A percentile compares a stretch with the other conserved stretches of the same genome.
phyloP scores from a whole-genome alignment of 2,329 filamentous ascomycete species.

The Chalaropsis thielavioides region DNA sequence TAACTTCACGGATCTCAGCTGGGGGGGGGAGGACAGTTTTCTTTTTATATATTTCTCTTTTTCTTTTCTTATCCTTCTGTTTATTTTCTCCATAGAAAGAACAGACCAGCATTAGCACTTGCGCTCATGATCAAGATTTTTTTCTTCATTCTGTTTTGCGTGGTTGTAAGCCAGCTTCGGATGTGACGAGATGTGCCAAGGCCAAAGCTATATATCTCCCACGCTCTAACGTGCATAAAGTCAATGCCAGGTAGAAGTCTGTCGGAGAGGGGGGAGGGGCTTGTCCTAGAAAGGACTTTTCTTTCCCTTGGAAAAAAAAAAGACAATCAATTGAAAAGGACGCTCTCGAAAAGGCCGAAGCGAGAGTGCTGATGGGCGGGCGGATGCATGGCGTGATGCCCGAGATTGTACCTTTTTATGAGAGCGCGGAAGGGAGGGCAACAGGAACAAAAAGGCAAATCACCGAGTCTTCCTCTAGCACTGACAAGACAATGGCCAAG shows the following conservation, averaged over 20 bases:
- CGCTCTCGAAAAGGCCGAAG: background rate
- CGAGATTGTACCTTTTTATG: background rate
- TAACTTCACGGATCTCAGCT: constrained; percentile 1
- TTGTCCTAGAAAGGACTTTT: background rate
- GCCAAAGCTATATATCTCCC: background rate
- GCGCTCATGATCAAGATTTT: background rate
- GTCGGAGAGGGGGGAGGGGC: background rate
- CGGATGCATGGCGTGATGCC: background rate
- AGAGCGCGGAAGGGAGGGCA: background rate
- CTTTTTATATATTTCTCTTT: background rate
- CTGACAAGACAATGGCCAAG: background rate
- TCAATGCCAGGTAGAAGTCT: background rate
- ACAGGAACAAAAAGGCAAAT: background rate
- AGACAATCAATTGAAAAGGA: background rate
- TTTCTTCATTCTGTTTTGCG: background rate
- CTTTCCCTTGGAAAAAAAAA: background rate
- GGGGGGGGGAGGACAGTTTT: background rate
- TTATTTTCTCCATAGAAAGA: background rate
- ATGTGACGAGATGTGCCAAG: constrained; percentile 2
- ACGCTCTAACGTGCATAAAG: background rate
- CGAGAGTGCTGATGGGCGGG: constrained; percentile 1
- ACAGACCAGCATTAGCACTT: background rate
- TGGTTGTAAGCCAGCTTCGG: background rate
- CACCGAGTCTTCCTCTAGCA: background rate
- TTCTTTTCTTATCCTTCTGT: background rate